These are phyloP conservation scores for Magnaporthiopsis incrustans DNA, from an alignment of 2,329 filamentous ascomycete species.

Conservation along the genomic window DNA sequence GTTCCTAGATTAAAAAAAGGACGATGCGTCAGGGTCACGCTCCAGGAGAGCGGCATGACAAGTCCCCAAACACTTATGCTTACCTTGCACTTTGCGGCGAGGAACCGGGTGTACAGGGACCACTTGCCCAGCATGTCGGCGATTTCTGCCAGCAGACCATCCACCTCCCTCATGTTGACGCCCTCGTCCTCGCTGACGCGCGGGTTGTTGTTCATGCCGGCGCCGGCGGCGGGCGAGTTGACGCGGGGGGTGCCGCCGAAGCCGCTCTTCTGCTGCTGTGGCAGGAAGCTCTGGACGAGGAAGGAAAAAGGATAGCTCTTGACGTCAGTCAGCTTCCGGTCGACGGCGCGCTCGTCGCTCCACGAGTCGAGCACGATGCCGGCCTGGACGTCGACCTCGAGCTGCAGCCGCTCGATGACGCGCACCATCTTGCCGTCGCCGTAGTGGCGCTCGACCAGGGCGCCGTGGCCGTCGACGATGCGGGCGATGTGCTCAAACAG, in stretches of 20 bases:
- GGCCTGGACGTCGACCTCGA: conserved; percentile 92
- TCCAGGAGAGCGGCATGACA: neutral
- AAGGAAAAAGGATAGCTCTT: conserved; percentile 98
- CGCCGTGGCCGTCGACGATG: conserved; percentile 87
- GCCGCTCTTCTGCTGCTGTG: conserved; percentile 58
- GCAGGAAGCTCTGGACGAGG: conserved; percentile 85
- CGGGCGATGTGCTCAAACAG: conserved; percentile 97
- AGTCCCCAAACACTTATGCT: conserved; percentile 20
- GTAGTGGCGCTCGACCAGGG: conserved; percentile 89
- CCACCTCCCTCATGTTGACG: conserved; percentile 94
- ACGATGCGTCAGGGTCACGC: conserved; percentile 2
- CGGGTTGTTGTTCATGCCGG: conserved; percentile 38
- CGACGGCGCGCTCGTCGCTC: conserved; percentile 79
- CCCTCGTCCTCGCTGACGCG: conserved; percentile 87
- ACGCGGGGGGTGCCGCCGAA: conserved; percentile 56
- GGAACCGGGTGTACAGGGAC: conserved; percentile 85
- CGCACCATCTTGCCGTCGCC: conserved; percentile 87
- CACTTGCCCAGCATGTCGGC: conserved; percentile 88
- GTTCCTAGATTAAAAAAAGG: conserved; percentile 32
- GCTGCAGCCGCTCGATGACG: conserved; percentile 86
- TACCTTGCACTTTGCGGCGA: conserved; percentile 79
- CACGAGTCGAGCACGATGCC: conserved; percentile 94
- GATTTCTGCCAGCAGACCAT: conserved; percentile 78
- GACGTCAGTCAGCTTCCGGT: conserved; percentile 84
- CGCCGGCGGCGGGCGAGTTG: conserved; percentile 63